Base-by-base conservation (phyloP, 345 rosid genomes). In the Clarkia xantiana region DNA sequence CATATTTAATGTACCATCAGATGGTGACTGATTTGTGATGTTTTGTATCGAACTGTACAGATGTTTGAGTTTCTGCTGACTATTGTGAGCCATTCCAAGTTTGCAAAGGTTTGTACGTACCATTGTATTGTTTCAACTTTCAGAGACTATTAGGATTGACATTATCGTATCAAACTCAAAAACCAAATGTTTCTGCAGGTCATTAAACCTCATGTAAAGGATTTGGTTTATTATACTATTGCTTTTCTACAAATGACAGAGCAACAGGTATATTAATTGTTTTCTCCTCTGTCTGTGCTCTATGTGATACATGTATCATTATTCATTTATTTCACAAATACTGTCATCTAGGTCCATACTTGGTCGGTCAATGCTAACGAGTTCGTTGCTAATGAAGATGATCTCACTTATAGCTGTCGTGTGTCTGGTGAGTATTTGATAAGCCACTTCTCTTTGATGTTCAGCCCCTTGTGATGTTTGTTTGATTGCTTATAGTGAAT, bases 321-420 rank as follows among this genome's bases (percentile, higher is more conserved):
- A 12, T 14, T 11, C 0, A 23, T 8, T 22, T 23, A 34, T 22
- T 45, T 47, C 36, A 1, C 18, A 19, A 12, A 11, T 59, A 18
- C 39, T 52, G 17, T 62, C 69, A 44, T 60, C 47, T 62, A 89
- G 97, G 72, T 81, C 42, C 90, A 78, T 71, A 66, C 68, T 0
- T 89, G 97, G 97, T 82, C 83, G 11, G 57, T 53, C 56, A 94
- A 89, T 82, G 88, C 77, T 44, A 89, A 89, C 49, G 95, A 85
- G 43, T 89, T 82, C 67, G 82, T 82, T 18, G 86, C 94, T 40
- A 93, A 85, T 64, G 97, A 89, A 66, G 97, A 89, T 71, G 95
- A 85, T 59, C 79, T 62, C 57, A 76, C 83, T 55, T 89, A 80
- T 63, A 85, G 83, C 62, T 85, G 88, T 60, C 97, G 97, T 16